phyloP scores from a whole-genome alignment of 768 basidiomycete genomes.

The Termitomyces sp. region DNA sequence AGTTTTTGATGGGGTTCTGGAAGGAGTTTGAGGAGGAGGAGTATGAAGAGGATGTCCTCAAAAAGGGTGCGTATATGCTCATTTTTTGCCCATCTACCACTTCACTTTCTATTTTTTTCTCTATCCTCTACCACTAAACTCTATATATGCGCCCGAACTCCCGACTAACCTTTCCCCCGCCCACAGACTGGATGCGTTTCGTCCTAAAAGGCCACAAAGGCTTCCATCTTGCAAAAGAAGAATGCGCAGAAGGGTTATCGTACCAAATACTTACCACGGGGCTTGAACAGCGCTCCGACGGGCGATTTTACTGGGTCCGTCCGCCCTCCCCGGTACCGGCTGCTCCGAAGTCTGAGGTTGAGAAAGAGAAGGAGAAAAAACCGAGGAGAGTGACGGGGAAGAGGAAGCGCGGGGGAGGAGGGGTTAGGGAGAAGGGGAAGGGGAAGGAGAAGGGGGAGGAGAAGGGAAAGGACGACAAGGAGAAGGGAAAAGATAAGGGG shows the following conservation, averaged over 20 bases:
- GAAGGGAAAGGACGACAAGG: background rate
- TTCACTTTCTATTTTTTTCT: background rate
- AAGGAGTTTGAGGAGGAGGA: constrained; percentile 41
- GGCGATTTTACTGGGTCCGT: background rate
- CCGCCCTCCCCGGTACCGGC: background rate
- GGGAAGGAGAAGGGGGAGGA: no score
- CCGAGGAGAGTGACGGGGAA: background rate
- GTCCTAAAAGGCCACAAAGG: constrained; percentile 38
- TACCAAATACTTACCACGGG: background rate
- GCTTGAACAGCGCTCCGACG: background rate
- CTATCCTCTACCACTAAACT: background rate
- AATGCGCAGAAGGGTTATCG: constrained; percentile 11
- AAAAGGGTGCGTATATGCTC: constrained; percentile 25
- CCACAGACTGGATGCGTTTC: constrained; percentile 36
- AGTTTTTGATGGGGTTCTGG: constrained; percentile 35
- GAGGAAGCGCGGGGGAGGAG: background rate
- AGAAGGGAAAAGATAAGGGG: background rate
- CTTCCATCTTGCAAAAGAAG: constrained; percentile 33
- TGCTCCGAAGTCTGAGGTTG: no score
- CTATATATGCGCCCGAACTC: no score
- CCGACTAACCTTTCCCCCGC: background rate
- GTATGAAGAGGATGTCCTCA: constrained; percentile 34
- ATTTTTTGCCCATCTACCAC: background rate
- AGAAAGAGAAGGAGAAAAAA: background rate
- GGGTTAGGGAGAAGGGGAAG: background rate